Percentiles rank a stretch among this genome's conserved stretches.
Evolutionary conservation across 257 asterid species (phyloP).

Genomic region (Thymus mandschuricus): DNA sequence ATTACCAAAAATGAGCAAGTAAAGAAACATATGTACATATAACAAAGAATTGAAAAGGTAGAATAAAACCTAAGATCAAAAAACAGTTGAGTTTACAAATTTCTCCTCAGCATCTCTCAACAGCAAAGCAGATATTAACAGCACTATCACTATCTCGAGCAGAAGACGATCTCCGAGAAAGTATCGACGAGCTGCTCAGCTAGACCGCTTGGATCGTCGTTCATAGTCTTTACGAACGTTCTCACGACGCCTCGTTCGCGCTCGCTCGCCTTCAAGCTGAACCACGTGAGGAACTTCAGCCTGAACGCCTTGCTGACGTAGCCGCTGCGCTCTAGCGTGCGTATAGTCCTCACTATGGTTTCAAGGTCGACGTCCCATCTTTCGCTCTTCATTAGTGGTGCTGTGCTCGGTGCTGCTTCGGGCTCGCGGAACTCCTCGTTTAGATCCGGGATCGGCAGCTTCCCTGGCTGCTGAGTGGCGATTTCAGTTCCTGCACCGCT

Average conservation of each 20-base stretch:
- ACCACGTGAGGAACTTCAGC: conserved; percentile 10
- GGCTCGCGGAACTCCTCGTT: conserved; percentile 10
- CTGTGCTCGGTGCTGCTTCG: neutral
- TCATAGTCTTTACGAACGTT: conserved; percentile 15
- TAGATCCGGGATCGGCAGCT: conserved; percentile 19
- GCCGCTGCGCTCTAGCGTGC: neutral
- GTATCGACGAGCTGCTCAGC: conserved; percentile 9
- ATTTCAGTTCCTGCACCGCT: neutral
- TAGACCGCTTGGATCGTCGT: conserved; percentile 9
- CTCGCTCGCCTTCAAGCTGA: conserved; percentile 12
- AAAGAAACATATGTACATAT: too few relatives aligned
- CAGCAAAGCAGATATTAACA: neutral
- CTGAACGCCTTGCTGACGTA: conserved; percentile 3
- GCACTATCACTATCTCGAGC: neutral
- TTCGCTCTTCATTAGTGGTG: neutral
- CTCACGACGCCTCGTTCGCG: neutral
- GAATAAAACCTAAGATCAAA: neutral
- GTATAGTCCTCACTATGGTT: neutral
- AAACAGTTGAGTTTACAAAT: neutral
- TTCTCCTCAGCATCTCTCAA: neutral
- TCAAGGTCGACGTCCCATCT: conserved; percentile 12
- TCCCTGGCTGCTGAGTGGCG: neutral
- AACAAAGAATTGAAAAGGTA: neutral
- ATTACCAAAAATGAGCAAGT: too few relatives aligned
- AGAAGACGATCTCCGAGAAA: conserved; percentile 12